A percentile compares a stretch with the other conserved stretches of the same genome.
These are phyloP conservation scores for Dinochytrium kinnereticum DNA, from an alignment of 371 early-diverging fungal species.

Conservation along the genomic window DNA sequence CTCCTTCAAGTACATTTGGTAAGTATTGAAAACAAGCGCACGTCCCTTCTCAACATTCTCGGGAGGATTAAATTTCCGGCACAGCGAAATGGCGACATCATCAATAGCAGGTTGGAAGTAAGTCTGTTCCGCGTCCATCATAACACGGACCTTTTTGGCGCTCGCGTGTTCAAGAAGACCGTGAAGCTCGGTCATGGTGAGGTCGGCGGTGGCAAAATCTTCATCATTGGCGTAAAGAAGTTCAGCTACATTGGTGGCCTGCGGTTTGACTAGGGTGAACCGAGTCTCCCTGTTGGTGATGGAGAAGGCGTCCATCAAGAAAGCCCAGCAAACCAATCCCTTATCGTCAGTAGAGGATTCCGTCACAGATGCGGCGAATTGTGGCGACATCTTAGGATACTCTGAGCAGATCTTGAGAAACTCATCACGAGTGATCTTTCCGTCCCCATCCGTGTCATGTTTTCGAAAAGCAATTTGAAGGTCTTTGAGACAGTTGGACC, in stretches of 20 bases:
- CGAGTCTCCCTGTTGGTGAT: slow-evolving; percentile 60
- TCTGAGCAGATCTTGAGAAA: background rate
- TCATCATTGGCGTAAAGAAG: slow-evolving; percentile 10
- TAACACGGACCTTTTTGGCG: slow-evolving; percentile 69
- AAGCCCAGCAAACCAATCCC: slow-evolving; percentile 66
- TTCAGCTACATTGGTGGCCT: background rate
- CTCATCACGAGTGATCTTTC: slow-evolving; percentile 10
- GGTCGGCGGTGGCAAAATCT: slow-evolving; percentile 77
- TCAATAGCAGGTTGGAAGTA: slow-evolving; percentile 95
- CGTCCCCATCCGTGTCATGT: slow-evolving; percentile 54
- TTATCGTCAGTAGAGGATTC: slow-evolving; percentile 52
- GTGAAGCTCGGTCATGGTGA: slow-evolving; percentile 68
- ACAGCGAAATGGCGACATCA: slow-evolving; percentile 73
- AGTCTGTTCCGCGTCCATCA: slow-evolving; percentile 95
- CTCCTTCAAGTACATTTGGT: slow-evolving; percentile 93
- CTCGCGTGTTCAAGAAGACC: slow-evolving; percentile 68
- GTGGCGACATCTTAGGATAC: slow-evolving; percentile 7
- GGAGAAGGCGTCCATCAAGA: slow-evolving; percentile 63
- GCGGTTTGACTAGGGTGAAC: slow-evolving; percentile 42
- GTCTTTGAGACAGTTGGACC: slow-evolving; percentile 57
- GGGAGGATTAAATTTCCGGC: slow-evolving; percentile 69
- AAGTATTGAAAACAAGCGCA: slow-evolving; percentile 82
- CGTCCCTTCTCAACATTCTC: background rate
- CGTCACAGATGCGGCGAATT: slow-evolving; percentile 28
- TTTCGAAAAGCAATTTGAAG: slow-evolving; percentile 35